phyloP scores from a whole-genome alignment of 129 eudicot genomes.

The Flaveria ramosissima region DNA sequence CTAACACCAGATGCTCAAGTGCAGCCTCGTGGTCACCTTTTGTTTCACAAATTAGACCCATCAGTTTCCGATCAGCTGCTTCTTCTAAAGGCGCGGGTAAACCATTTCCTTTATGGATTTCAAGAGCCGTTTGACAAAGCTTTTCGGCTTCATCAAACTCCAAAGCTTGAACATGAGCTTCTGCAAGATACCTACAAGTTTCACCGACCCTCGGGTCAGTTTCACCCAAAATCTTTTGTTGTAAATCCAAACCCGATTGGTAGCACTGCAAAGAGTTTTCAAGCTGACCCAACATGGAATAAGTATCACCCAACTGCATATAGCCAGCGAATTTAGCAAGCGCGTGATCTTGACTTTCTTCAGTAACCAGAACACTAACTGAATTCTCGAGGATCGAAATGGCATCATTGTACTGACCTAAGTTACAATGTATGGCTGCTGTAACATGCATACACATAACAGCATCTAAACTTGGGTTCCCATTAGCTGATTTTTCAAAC shows the following conservation, averaged over 20 bases:
- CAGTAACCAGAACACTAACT: conserved; percentile 49
- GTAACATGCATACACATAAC: conserved; percentile 82
- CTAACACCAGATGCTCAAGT: conserved; percentile 84
- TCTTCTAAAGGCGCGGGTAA: conserved; percentile 68
- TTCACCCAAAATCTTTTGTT: conserved; percentile 57
- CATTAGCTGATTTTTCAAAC: conserved; percentile 60
- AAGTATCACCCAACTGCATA: conserved; percentile 90
- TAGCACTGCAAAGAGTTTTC: conserved; percentile 68
- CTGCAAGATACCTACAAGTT: conserved; percentile 81
- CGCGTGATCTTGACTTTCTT: conserved; percentile 73
- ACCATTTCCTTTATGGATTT: conserved; percentile 65
- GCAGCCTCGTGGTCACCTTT: conserved; percentile 88
- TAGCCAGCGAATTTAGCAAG: conserved; percentile 87
- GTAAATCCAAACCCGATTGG: conserved; percentile 69
- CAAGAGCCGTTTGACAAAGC: conserved; percentile 74
- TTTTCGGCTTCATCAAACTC: conserved; percentile 78
- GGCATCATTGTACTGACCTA: conserved; percentile 73
- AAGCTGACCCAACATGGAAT: conserved; percentile 80
- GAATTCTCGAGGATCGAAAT: conserved; percentile 63
- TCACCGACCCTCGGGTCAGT: conserved; percentile 75
- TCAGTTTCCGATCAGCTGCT: conserved; percentile 78
- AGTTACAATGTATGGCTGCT: conserved; percentile 68
- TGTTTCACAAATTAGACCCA: conserved; percentile 80
- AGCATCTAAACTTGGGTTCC: conserved; percentile 64
- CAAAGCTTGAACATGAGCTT: conserved; percentile 88